Conservation (phyloP, 352 stramenopile genomes). For the Globisporangium lucens region DNA sequence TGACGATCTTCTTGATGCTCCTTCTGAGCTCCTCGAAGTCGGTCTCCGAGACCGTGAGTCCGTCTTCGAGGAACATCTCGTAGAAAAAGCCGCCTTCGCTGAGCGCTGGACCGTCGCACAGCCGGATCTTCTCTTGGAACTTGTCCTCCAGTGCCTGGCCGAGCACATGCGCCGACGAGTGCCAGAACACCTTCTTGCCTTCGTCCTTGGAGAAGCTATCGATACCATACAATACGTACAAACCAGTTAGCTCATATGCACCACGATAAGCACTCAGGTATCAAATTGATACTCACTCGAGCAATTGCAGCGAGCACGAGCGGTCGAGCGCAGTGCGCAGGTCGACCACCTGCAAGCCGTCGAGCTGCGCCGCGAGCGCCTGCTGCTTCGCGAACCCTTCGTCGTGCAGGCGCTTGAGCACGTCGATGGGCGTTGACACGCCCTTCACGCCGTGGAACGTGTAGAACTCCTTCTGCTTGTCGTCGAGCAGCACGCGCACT, state of each 20-base stretch:
- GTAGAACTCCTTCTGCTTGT: slow-evolving; percentile 18
- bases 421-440: slow-evolving; percentile 51
- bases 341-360: slow-evolving; percentile 49
- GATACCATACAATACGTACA: slow-evolving; percentile 1
- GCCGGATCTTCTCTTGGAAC: slow-evolving; percentile 95
- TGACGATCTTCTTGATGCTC: slow-evolving; percentile 95
- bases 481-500: slow-evolving; percentile 33
- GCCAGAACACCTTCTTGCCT: slow-evolving; percentile 94
- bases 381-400: slow-evolving; percentile 54
- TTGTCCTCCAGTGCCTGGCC: slow-evolving; percentile 97
- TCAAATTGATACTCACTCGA: slow-evolving; percentile 47
- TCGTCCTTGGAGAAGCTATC: slow-evolving; percentile 62
- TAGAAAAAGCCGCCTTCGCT: slow-evolving; percentile 99
- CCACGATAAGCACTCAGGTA: neutral
- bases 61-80: slow-evolving; percentile 82
- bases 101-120: slow-evolving; percentile 93
- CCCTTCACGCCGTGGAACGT: slow-evolving; percentile 43
- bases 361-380: slow-evolving; percentile 44
- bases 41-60: slow-evolving; percentile 61
- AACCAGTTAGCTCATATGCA: neutral
- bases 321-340: slow-evolving; percentile 41
- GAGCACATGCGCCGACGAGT: slow-evolving; percentile 99
- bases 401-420: slow-evolving; percentile 58
- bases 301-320: slow-evolving; percentile 47
- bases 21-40: slow-evolving; percentile 82